Percentiles rank a stretch among this genome's conserved stretches.
Conservation (phyloP, 2,329 filamentous ascomycete genomes). For the Nemania sp. region DNA sequence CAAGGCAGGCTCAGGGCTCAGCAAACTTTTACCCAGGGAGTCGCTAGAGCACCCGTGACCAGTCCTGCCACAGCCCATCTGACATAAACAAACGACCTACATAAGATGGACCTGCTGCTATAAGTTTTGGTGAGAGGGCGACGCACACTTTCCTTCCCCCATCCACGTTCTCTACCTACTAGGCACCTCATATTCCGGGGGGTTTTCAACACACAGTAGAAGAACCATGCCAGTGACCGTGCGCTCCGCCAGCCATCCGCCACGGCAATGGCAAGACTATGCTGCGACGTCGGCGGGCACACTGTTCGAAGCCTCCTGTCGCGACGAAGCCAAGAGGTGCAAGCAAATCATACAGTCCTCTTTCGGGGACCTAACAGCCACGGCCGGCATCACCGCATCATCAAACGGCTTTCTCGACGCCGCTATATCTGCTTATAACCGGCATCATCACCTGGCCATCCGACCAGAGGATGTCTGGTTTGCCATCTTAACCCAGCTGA, state of each 20-base stretch:
- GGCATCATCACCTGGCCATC: conserved; percentile 51
- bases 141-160: too few relatives aligned
- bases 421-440: conserved; percentile 47
- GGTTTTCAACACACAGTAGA: too few relatives aligned
- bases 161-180: too few relatives aligned
- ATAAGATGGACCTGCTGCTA: too few relatives aligned
- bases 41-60: too few relatives aligned
- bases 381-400: neutral
- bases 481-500: conserved; percentile 54
- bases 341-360: neutral
- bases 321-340: neutral
- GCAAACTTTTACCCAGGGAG: too few relatives aligned
- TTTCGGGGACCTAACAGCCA: neutral
- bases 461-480: conserved; percentile 60
- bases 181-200: too few relatives aligned
- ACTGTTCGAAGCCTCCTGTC: neutral
- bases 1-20: too few relatives aligned
- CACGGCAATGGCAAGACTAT: neutral
- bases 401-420: conserved; percentile 46
- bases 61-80: too few relatives aligned
- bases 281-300: neutral
- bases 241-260: neutral
- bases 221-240: neutral
- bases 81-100: too few relatives aligned
- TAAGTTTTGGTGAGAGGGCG: too few relatives aligned